Evolutionary conservation across 108 stramenopile genomes (phyloP), one percentile per base, ranked within the genome.

Genomic region (Skeletonema potamos): DNA sequence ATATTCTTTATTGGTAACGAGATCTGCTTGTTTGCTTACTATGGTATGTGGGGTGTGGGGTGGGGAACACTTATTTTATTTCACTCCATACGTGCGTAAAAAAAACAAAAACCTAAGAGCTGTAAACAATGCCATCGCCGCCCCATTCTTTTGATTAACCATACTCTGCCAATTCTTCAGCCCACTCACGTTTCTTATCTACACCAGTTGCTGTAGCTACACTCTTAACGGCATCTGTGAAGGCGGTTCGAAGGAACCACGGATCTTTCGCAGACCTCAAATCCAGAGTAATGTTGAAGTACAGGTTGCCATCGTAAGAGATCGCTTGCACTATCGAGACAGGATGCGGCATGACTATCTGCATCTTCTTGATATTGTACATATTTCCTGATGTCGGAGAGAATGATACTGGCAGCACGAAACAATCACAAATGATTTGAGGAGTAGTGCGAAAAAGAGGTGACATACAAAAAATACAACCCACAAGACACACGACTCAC

Each of bases 291-390:
- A 70, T 36, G 24, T 70, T 70, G 20, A 62, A 70, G 61, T 61
- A 70, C 41, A 61, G 17, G 13, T 60, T 62, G 9, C 32, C 60
- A 62, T 70, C 28, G 39, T 70, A 70, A 0, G 58, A 60, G 0
- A 61, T 7, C 4, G 61, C 20, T 39, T 70, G 27, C 1, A 70
- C 13, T 26, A 70, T 61, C 0, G 58, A 61, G 2, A 62, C 18
- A n/a, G 68, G 68, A 62, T 70, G 68, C 33, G 68, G 68, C 58
- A 70, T 70, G 7, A 62, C 18, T 6, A 34, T 70, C 62, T 70
- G 68, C n/a, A 70, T 60, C 60, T 62, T 62, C 13, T 20, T 61
- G 4, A 70, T 61, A 18, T 36, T 27, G 17, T 62, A 62, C 0
- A 8, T 6, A 2, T 59, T 68, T 20, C 28, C 68, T 43, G 60